These are phyloP conservation scores for Prunus mume DNA, from an alignment of 306 rosid genomes.

Conservation along the genomic window DNA sequence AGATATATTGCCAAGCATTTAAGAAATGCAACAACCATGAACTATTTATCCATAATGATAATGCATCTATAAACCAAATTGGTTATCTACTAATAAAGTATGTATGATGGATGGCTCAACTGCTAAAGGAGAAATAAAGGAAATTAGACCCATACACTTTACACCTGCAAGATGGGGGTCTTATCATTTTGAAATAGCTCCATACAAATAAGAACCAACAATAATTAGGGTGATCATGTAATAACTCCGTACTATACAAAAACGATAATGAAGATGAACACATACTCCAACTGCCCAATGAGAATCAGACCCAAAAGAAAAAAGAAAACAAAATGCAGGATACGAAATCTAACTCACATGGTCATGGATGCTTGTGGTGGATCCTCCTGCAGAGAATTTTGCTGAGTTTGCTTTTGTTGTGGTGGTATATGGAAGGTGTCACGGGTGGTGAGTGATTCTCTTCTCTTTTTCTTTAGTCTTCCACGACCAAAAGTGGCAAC, in stretches of 20 bases:
- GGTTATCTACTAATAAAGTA: neutral
- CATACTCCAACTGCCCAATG: neutral
- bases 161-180: neutral
- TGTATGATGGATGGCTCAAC: neutral
- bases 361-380: too few species aligned
- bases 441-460: slow-evolving; percentile 20
- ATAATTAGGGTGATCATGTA: neutral
- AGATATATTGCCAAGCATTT: too few species aligned
- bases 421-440: slow-evolving; percentile 5
- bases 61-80: neutral
- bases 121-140: neutral
- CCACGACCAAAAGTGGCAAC: slow-evolving; percentile 28
- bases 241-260: neutral
- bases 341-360: too few species aligned
- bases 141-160: neutral
- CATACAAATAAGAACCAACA: slow-evolving; percentile 5
- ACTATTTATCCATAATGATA: neutral
- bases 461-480: slow-evolving; percentile 19
- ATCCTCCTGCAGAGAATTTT: neutral
- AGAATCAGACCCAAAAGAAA: neutral
- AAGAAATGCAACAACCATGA: neutral
- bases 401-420: slow-evolving; percentile 40
- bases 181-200: neutral
- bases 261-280: neutral
- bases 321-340: neutral